These are phyloP conservation scores for Fusarium odoratissimum DNA, from an alignment of 2,329 filamentous ascomycete genomes.

Conservation along the genomic window DNA sequence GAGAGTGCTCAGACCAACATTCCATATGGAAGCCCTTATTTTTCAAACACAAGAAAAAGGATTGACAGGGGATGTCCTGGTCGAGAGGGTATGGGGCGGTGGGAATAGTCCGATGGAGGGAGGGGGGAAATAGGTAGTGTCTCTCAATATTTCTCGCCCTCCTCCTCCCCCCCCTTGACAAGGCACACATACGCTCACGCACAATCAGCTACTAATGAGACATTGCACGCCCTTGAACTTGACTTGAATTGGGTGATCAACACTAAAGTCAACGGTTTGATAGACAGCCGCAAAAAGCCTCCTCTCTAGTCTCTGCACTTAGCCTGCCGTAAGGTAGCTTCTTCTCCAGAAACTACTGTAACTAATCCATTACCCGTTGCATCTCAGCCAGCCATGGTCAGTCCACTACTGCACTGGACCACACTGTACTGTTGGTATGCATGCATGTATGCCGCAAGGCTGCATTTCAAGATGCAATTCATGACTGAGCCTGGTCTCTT, in stretches of 20 bases:
- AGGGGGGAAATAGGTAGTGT: background rate
- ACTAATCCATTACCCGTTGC: background rate
- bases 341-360: background rate
- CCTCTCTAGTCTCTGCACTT: background rate
- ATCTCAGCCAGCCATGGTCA: constrained; percentile 17
- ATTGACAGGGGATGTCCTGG: constrained; percentile 17
- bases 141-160: background rate
- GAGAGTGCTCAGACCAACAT: constrained; percentile 13
- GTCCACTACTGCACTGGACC: background rate
- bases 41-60: background rate
- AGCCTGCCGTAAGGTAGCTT: background rate
- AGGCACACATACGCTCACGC: background rate
- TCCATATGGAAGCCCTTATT: constrained; percentile 8
- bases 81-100: background rate
- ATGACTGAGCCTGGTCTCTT: background rate
- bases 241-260: background rate
- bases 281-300: background rate
- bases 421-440: background rate
- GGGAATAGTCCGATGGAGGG: constrained; percentile 2
- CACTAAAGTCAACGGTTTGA: background rate
- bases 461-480: background rate
- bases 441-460: background rate
- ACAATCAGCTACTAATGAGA: background rate
- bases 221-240: background rate
- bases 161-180: background rate